Percentiles rank a stretch among this genome's conserved stretches.
These are phyloP conservation scores for Oryza meyeriana DNA, from an alignment of 176 grass and related monocot species.

Conservation along the genomic window DNA sequence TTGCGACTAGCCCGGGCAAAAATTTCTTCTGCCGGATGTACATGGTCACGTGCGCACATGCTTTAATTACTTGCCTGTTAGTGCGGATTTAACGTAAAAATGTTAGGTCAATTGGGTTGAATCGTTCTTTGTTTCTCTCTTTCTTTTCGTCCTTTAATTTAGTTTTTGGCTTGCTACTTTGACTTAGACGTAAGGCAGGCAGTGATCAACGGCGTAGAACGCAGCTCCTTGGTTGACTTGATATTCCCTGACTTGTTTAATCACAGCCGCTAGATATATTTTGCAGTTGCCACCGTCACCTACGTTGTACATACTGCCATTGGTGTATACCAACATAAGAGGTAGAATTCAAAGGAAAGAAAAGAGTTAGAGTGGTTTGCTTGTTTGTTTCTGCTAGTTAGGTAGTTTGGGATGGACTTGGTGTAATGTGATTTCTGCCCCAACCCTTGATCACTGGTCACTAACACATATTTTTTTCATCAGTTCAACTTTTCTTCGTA, in stretches of 20 bases:
- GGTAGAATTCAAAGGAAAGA: slow-evolving; percentile 4
- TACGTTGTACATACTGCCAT: background rate
- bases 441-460: slow-evolving; percentile 4
- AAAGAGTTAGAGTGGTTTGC: background rate
- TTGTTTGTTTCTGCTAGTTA: background rate
- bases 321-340: background rate
- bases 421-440: slow-evolving; percentile 20
- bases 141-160: background rate
- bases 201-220: slow-evolving; percentile 21
- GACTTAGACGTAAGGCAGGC: slow-evolving; percentile 22
- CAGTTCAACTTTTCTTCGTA: background rate
- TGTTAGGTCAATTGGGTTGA: slow-evolving; percentile 12
- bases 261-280: background rate
- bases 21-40: background rate
- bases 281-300: background rate
- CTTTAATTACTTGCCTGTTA: background rate
- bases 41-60: background rate
- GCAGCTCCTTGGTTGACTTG: background rate
- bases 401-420: slow-evolving; percentile 23
- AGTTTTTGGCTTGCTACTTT: background rate
- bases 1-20: background rate
- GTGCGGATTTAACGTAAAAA: slow-evolving; percentile 35
- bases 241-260: background rate
- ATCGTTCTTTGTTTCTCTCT: background rate
- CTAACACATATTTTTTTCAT: background rate